Evolutionary conservation across 2,329 filamentous ascomycete genomes (phyloP), one percentile per base, ranked within the genome.

Genomic region (Neofusicoccum sp.): DNA sequence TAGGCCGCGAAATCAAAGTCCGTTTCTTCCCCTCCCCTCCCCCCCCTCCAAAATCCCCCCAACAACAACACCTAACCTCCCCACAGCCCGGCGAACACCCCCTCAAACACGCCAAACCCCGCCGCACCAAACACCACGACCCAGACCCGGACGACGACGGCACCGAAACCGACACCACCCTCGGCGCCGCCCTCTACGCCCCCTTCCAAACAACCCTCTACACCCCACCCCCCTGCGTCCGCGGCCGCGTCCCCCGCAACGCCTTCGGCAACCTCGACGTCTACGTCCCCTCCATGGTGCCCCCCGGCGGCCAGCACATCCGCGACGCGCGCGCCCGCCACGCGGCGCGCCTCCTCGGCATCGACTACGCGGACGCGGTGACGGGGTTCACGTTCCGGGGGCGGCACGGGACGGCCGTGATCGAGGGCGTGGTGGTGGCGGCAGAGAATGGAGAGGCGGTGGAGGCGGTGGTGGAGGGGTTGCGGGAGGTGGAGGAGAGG

Each of bases 321-420:
- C 78, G 78, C 56, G 80, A 85, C 65, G 75, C 80, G 12, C 79
- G 89, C 56, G 89, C 91, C 1, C 81, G 85, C 1, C 85, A 85
- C 56, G 94, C 94, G 1, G 92, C 93, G 0, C 87, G 85, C 63
- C 78, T 93, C 1, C 76, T 97, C 1, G 88, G 88, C 0, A 83
- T 98, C 16, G 93, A 98, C 76, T 96, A 90, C 74, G 92, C 92
- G 2, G 92, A 94, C 36, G 95, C 95, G 0, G 86, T 99, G 4
- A 95, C 89, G 0, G 94, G 94, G 0, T 99, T 98, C 71, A 84
- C 89, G 41, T 99, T 98, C 78, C 89, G 87, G 71, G 93, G 93
- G 0, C 86, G 92, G 2, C 88, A 92, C 62, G 94, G 94, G 14
- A 97, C 92, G 2, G 93, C 95, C 1, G 84, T 97, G 2, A 78